Percentiles rank a stretch among this genome's conserved stretches.
Conservation (phyloP, 495 filamentous ascomycete species). For the Penicillium goetzii region DNA sequence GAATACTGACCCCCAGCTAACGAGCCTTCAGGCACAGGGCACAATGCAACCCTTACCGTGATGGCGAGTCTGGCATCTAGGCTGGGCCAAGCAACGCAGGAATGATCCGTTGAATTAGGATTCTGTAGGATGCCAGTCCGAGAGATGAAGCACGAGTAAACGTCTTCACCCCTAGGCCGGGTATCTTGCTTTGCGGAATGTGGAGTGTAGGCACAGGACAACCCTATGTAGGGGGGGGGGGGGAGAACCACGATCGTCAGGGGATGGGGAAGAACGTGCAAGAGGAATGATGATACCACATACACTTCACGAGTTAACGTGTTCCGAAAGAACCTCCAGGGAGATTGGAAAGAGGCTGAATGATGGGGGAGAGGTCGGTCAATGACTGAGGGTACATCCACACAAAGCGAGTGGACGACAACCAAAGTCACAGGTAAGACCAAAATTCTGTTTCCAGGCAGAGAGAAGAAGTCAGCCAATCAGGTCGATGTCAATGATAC, state of each 20-base stretch:
- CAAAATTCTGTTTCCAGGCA: slow-evolving; percentile 7
- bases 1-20: slow-evolving; percentile 52
- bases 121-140: slow-evolving; percentile 46
- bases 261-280: slow-evolving; percentile 38
- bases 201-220: slow-evolving; percentile 50
- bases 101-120: slow-evolving; percentile 49
- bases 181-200: slow-evolving; percentile 52
- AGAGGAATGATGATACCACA: slow-evolving; percentile 37
- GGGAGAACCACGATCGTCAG: slow-evolving; percentile 50
- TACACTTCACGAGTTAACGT: slow-evolving; percentile 45
- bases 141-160: slow-evolving; percentile 72
- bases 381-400: slow-evolving; percentile 29
- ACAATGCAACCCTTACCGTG: slow-evolving; percentile 67
- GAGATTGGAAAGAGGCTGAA: slow-evolving; percentile 25
- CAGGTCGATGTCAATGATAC: background rate
- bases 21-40: slow-evolving; percentile 53
- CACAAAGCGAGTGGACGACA: slow-evolving; percentile 16
- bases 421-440: slow-evolving; percentile 9
- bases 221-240: slow-evolving; percentile 54
- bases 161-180: slow-evolving; percentile 66
- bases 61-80: slow-evolving; percentile 61
- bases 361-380: slow-evolving; percentile 18
- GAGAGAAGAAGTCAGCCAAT: slow-evolving; percentile 17
- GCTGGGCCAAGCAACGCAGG: slow-evolving; percentile 54
- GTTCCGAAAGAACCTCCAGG: slow-evolving; percentile 29